Base-by-base conservation (phyloP, 2,329 filamentous ascomycete genomes). In the Fusarium annulatum region DNA sequence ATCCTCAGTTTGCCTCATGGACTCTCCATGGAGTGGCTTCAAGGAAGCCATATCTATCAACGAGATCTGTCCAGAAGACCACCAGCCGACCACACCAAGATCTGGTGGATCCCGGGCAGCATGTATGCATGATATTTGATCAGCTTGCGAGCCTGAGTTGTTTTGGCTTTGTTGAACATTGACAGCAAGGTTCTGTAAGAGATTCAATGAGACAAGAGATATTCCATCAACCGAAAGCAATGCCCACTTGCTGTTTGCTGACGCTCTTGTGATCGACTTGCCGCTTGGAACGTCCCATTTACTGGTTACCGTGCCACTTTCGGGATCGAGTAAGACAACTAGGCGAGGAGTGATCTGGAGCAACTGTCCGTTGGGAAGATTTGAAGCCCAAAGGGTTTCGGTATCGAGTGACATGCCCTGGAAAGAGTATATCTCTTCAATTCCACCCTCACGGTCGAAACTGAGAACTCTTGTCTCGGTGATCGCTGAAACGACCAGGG, bases 51-150 rank as follows among this genome's bases (percentile, higher is more conserved):
- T 81, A 66, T 92, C 88, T 49, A 97, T 85, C 39, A 98, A 86
- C 1, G 93, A 92, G 33, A 98, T 88, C 16, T 89, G 90, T 10
- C 94, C 93, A n/a, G 92, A 91, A 71, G 93, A 91, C 90, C 96
- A 98, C 82, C 97, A 96, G 3, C 95, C 95, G 21, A 96, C 88
- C 34, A 97, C 91, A 63, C 93, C 96, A 38, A 94, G 84, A 55
- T 89, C 86, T 9, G 87, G 84, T 19, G 92, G 84, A 41, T 89
- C 85, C 7, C 88, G 85, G 0, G 95, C 91, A 4, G 96, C 88
- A 52, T 96, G 91, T 15, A 98, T 86, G 77, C 95, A 97, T 5
- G 96, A 94, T 39, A 98, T 89, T 80, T 98, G 94, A 72, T 94
- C 93, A 19, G 71, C 64, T 36, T 79, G 74, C 10, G 78, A 77